A percentile compares a stretch with the other conserved stretches of the same genome.
phyloP scores from a whole-genome alignment of 139 green algal genomes.

The Zygnema circumcarinatum region DNA sequence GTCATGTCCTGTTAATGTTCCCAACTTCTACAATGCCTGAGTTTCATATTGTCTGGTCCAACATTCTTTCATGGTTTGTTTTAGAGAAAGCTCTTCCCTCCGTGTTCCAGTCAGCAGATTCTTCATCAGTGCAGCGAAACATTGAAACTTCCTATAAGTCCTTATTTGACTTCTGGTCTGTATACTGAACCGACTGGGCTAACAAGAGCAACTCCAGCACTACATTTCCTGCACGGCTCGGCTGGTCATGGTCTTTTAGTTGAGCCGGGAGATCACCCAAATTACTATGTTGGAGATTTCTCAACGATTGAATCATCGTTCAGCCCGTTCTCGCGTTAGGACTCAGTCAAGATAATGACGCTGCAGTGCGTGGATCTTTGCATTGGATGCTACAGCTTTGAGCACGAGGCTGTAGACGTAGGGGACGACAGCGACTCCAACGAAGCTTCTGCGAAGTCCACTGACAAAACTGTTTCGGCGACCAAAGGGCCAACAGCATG shows the following conservation, averaged over 20 bases:
- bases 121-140: too few relatives aligned
- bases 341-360: neutral
- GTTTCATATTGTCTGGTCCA: too few relatives aligned
- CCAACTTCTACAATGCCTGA: too few relatives aligned
- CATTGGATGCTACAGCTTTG: constrained; percentile 46
- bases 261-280: neutral
- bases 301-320: neutral
- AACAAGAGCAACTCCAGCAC: neutral
- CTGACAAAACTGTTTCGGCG: neutral
- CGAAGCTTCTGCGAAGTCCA: constrained; percentile 15
- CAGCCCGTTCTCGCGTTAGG: neutral
- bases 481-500: constrained; percentile 18
- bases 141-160: too few relatives aligned
- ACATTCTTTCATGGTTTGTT: too few relatives aligned
- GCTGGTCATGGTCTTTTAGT: neutral
- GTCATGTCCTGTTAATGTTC: neutral
- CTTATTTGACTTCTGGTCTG: too few relatives aligned
- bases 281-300: neutral
- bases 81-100: too few relatives aligned
- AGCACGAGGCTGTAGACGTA: constrained; percentile 60
- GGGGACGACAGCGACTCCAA: constrained; percentile 34
- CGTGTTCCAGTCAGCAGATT: too few relatives aligned
- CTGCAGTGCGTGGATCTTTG: neutral
- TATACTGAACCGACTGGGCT: neutral
- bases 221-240: neutral